Base-by-base conservation (phyloP, 176 grass and related monocot species). In the Elymus sibiricus region DNA sequence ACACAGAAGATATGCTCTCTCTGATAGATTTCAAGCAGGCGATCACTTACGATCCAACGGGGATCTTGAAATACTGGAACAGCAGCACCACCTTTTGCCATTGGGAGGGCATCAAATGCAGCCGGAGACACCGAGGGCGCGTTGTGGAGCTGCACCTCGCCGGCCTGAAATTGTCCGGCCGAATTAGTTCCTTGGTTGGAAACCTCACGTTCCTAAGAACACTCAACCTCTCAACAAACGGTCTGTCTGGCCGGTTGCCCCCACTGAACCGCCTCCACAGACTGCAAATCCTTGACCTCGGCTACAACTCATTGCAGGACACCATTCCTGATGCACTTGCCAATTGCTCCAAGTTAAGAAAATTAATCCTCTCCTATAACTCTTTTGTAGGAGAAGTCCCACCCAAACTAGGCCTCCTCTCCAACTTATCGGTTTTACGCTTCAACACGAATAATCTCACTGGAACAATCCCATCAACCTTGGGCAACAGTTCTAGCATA, bases 341-440 rank as follows among this genome's bases (percentile, higher is more conserved):
- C 47, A 87, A 87, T 4, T 87, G 44, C 1, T 76, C 86, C 6
- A 43, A n/a, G 15, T 32, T 87, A 7, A 4, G 9, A 1, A 1
- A 7, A 0, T n/a, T 92, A 11, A 6, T 51, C 14, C 81, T 80
- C 42, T 25, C 17, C 0, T 5, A 12, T 0, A 89, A 89, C 62
- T 78, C 10, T 2, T 75, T 89, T 19, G 58, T 42, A 32, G 87
- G 74, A 11, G 15, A 72, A 60, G 84, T 89, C 27, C 81, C 87
- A 7, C 16, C 4, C 8, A 15, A 44, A 79, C 49, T 89, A 46
- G 87, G 80, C 4, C 42, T 62, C 25, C 78, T 89, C 6, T n/a
- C 66, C 4, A 80, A 44, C 24, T 59, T 86, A 4, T 26, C 2
- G 0, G 0, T 0, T 2, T 75, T 72, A 3, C 2, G 10, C 1